Evolutionary conservation across 768 basidiomycete genomes (phyloP), one percentile per base, ranked within the genome.

Genomic region (Rhodotorula taiwanensis): DNA sequence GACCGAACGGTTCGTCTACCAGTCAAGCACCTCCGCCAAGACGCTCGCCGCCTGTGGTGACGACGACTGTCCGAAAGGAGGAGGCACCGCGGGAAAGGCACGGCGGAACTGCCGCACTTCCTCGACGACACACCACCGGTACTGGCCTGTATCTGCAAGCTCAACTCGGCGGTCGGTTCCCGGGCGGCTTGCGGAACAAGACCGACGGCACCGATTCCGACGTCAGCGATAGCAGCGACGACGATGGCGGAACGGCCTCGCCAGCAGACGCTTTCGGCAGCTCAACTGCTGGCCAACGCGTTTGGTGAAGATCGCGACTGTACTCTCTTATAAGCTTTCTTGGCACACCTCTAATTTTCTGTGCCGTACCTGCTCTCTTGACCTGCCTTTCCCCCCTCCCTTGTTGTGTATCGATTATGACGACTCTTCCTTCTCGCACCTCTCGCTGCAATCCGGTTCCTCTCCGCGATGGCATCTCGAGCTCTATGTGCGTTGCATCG

Each of bases 91-190:
- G 16, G 52, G 16, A 34, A 31, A 33, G 51, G 5, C 34, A 34
- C n/a, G 31, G 33, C 21, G 51, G 51, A n/a, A 52, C 51, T 1
- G 34, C 51, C 1, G 21, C 28, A 11, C 49, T 58, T 18, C 48
- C 57, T 6, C 49, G 58, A 10, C 47, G 63, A 8, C 63, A 64
- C 27, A 64, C 63, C 39, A 64, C 63, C 13, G 63, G 63, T 0
- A 64, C 63, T 47, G 63, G 63, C 2, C 34, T 64, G 45, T 64
- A 64, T 52, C 63, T 64, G 43, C 53, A 58, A 15, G 52, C 52
- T 39, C 52, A 50, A 42, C 39, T 28, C 30, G 62, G 55, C 16
- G 39, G 44, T 21, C 36, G 27, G n/a, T 52, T 52, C 51, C 34
- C 49, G 10, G 28, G 28, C 18, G 13, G 28, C 13, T 15, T 23